Evolutionary conservation across 495 filamentous ascomycete species (phyloP), one percentile per base, ranked within the genome.

Genomic region (Physcia stellaris): DNA sequence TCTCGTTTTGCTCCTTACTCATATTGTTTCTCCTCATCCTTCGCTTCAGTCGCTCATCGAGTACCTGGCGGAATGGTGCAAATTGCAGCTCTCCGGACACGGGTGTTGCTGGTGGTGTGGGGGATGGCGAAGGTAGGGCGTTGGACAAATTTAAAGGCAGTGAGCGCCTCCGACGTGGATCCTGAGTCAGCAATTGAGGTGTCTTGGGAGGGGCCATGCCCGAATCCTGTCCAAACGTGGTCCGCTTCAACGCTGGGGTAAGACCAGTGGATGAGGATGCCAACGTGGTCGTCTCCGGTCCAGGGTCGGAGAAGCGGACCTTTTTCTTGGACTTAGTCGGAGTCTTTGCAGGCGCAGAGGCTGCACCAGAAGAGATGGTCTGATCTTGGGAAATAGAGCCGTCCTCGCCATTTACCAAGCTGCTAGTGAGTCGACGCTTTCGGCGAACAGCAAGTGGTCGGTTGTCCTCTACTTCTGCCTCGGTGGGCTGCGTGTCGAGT

Each of bases 271-370:
- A 70, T 29, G 53, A 43, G 17, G 47, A 42, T 13, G 39, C 43
- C n/a, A n/a, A n/a, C n/a, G n/a, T n/a, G 17, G 55, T 51, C 34
- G 53, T 41, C 7, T 52, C 53, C 21, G 72, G 73, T 3, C 75
- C 78, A 4, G 77, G 78, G 37, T 85, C 77, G 0, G 80, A 84
- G 55, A 83, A 83, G 20, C 81, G 75, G 31, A 80, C 78, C 47
- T 65, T 68, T 49, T 83, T 83, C 46, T 68, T 71, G 9, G 62
- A 36, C 46, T 50, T 49, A 9, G 37, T 31, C 1, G 46, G 49
- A 15, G 52, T 45, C 31, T 41, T 50, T 24, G 49, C 39, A 13
- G 33, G 7, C 20, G 39, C 31, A 19, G 28, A 41, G 13, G 35
- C 23, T 11, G 26, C 20, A 33, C 23, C 39, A 24, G 37, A 29